Conservation (phyloP, 2,329 filamentous ascomycete genomes). For the Aspergillus spinulosporus region DNA sequence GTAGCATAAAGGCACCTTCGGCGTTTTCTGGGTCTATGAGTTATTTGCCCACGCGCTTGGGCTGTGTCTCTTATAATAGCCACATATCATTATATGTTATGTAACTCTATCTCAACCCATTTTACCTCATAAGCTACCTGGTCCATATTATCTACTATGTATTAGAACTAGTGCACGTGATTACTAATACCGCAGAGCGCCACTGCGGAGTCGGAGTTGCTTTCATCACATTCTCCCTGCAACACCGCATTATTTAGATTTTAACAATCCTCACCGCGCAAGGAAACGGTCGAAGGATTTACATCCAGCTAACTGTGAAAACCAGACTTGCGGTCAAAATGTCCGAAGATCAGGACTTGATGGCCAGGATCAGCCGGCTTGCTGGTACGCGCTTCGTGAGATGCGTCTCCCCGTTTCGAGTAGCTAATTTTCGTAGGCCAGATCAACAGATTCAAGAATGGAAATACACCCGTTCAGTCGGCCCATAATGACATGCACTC, state of each 20-base stretch:
- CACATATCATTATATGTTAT: neutral
- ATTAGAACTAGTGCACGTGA: constrained; percentile 3
- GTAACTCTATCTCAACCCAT: too few relatives aligned
- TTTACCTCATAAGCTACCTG: too few relatives aligned
- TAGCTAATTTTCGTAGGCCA: constrained; percentile 56
- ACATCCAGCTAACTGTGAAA: constrained; percentile 4
- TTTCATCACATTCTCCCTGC: constrained; percentile 1
- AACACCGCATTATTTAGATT: neutral
- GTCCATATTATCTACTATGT: too few relatives aligned
- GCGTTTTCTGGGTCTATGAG: constrained; percentile 22
- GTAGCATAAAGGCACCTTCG: constrained; percentile 29
- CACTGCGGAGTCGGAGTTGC: neutral
- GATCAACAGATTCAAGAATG: constrained; percentile 76
- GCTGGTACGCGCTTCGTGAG: constrained; percentile 51
- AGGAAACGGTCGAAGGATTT: neutral
- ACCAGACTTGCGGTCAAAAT: constrained; percentile 36
- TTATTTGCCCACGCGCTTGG: neutral
- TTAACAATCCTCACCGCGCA: neutral
- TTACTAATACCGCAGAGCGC: neutral
- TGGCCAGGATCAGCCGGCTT: constrained; percentile 58
- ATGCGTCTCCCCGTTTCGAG: constrained; percentile 6
- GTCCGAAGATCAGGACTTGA: constrained; percentile 57
- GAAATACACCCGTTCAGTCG: constrained; percentile 34
- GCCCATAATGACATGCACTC: constrained; percentile 25
- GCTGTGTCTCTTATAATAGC: neutral